phyloP scores from a whole-genome alignment of 2,329 filamentous ascomycete genomes.

The Dothiorella sarmentorum region DNA sequence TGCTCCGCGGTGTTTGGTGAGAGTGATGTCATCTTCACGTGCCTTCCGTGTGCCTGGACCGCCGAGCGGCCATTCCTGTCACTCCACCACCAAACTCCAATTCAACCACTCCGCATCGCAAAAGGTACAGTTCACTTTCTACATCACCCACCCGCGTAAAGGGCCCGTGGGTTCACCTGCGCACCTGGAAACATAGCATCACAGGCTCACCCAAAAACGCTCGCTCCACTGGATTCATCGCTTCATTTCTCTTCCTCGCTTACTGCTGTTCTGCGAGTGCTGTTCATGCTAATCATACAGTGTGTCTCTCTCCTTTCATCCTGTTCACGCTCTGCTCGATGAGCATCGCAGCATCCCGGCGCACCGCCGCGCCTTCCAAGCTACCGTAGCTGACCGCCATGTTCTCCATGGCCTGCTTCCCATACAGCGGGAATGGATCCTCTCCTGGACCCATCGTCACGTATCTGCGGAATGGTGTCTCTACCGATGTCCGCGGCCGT shows the following conservation, averaged over 20 bases:
- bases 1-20: not conserved
- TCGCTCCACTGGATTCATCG: not conserved
- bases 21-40: slow-evolving; percentile 9
- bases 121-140: no score
- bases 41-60: not conserved
- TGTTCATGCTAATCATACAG: not conserved
- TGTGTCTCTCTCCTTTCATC: not conserved
- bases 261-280: not conserved
- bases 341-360: slow-evolving; percentile 6
- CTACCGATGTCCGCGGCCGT: not conserved
- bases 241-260: not conserved
- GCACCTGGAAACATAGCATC: no score
- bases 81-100: not conserved
- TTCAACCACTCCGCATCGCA: not conserved
- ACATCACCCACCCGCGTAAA: no score
- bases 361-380: not conserved
- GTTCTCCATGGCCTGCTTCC: slow-evolving; percentile 11
- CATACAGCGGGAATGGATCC: slow-evolving; percentile 12
- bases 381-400: slow-evolving; percentile 8
- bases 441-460: slow-evolving; percentile 11
- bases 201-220: not conserved
- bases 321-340: not conserved
- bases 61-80: not conserved
- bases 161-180: no score
- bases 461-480: slow-evolving; percentile 15